Evolutionary conservation across 768 basidiomycete genomes (phyloP).

Genomic region (Pulveroboletus sp.): DNA sequence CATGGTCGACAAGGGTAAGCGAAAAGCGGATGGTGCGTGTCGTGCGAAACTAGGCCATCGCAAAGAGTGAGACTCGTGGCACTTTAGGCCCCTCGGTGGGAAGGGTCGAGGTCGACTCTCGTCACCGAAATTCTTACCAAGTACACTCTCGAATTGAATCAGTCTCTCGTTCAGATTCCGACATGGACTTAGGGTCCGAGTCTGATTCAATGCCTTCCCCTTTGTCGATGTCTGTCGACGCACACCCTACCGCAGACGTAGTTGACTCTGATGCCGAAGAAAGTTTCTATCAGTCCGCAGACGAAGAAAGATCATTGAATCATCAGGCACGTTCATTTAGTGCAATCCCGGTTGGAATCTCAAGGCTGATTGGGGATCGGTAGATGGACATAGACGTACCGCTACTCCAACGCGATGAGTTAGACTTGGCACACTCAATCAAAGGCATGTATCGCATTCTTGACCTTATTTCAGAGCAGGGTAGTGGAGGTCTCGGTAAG

Average conservation of each 20-base stretch:
- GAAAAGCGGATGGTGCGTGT: constrained; percentile 15
- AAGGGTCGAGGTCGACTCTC: not conserved
- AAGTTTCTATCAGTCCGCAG: constrained; percentile 16
- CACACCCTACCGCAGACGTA: not conserved
- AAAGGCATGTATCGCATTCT: constrained; percentile 51
- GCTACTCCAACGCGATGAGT: constrained; percentile 5
- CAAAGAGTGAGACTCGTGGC: no score
- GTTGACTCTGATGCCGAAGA: constrained; percentile 9
- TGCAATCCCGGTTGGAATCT: not conserved
- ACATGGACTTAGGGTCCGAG: not conserved
- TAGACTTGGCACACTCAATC: constrained; percentile 31
- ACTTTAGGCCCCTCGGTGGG: no score
- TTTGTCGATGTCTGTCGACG: not conserved
- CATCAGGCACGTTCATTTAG: constrained; percentile 11
- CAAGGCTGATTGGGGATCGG: not conserved
- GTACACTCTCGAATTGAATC: not conserved
- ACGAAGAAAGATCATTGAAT: constrained; percentile 3
- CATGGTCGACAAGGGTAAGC: constrained; percentile 19
- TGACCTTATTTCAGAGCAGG: constrained; percentile 49
- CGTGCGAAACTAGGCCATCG: not conserved
- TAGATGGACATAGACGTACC: constrained; percentile 20
- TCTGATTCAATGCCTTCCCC: constrained; percentile 4
- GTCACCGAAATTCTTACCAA: not conserved
- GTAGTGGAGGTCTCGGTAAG: constrained; percentile 50
- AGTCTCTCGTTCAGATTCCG: constrained; percentile 5